These are phyloP conservation scores for Bipolaris cookei DNA, from an alignment of 2,329 filamentous ascomycete species.

Conservation along the genomic window DNA sequence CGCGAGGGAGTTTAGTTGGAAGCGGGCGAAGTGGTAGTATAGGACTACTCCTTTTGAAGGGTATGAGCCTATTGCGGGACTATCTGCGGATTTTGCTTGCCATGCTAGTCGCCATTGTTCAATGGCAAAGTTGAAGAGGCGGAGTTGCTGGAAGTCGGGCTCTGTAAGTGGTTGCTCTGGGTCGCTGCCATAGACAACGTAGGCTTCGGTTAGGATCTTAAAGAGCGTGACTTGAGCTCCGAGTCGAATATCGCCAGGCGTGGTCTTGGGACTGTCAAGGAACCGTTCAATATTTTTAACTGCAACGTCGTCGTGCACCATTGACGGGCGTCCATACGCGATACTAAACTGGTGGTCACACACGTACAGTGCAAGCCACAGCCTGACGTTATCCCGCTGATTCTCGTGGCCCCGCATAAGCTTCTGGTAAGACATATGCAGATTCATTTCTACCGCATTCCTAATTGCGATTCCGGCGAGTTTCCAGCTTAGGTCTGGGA, in stretches of 20 bases:
- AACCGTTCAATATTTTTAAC: constrained; percentile 48
- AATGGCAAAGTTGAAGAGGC: constrained; percentile 53
- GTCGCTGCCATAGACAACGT: constrained; percentile 42
- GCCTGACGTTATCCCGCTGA: constrained; percentile 45
- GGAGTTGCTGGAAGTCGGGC: constrained; percentile 48
- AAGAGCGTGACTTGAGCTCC: constrained; percentile 42
- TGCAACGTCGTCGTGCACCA: constrained; percentile 49
- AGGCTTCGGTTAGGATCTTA: constrained; percentile 45
- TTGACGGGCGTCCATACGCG: constrained; percentile 51
- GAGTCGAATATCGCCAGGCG: constrained; percentile 40
- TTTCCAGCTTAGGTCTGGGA: constrained; percentile 51
- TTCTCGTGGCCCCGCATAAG: constrained; percentile 44
- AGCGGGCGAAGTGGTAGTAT: constrained; percentile 62
- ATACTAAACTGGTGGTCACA: constrained; percentile 52
- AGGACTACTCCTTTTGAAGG: constrained; percentile 59
- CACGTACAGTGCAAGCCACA: constrained; percentile 51
- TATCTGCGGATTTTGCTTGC: constrained; percentile 44
- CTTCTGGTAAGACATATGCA: constrained; percentile 49
- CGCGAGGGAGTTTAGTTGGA: constrained; percentile 59
- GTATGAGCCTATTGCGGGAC: constrained; percentile 38
- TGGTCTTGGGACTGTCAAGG: constrained; percentile 37
- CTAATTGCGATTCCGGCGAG: constrained; percentile 50
- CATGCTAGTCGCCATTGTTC: constrained; percentile 52
- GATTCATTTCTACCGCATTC: constrained; percentile 50
- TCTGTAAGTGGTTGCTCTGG: constrained; percentile 47